Evolutionary conservation across 169 alveolate genomes (phyloP).

Genomic region (Eimeria maxima): DNA sequence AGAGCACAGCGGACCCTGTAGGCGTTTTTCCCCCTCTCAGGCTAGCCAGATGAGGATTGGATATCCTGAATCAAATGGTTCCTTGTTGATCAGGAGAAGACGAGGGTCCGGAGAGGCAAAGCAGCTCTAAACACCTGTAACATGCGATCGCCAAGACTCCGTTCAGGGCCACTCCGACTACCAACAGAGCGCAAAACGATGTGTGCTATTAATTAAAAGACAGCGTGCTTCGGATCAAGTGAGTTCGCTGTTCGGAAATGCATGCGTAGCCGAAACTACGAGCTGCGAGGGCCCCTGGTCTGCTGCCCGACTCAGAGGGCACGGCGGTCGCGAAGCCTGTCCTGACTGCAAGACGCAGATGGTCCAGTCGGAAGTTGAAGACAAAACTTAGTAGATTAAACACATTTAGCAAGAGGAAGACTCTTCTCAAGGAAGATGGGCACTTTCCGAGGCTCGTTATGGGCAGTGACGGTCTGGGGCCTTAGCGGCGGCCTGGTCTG

Average conservation of each 20-base stretch:
- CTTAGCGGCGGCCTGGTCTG: constrained; percentile 74
- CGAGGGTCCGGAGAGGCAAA: neutral
- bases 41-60: neutral
- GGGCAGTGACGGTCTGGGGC: constrained; percentile 51
- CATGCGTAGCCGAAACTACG: neutral
- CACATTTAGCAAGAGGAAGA: neutral
- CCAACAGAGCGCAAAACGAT: neutral
- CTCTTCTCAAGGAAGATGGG: neutral
- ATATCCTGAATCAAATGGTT: neutral
- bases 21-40: neutral
- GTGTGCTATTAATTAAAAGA: neutral
- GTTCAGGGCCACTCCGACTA: neutral
- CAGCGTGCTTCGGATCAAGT: neutral
- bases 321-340: constrained; percentile 48
- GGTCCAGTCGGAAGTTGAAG: neutral
- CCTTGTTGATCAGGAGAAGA: neutral
- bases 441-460: neutral
- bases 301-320: constrained; percentile 42
- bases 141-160: neutral
- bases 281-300: constrained; percentile 12
- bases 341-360: neutral
- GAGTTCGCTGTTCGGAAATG: neutral
- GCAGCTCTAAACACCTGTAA: neutral
- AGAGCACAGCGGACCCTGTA: neutral
- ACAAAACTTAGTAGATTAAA: neutral